Conservation (phyloP, 2,329 filamentous ascomycete species). For the Diaporthe ilicicola region DNA sequence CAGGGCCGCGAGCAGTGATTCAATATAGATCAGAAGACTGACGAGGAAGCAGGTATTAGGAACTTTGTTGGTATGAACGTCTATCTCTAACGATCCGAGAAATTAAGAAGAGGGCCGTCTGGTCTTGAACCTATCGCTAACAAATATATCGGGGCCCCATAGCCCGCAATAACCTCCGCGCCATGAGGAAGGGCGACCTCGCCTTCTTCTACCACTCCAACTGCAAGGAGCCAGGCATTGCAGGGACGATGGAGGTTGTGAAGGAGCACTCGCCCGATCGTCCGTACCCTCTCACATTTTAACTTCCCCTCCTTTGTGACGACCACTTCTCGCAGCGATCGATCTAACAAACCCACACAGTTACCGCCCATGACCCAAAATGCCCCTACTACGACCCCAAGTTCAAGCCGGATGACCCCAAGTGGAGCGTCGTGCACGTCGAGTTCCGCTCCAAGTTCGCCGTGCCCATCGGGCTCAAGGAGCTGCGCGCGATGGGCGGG, state of each 20-base stretch:
- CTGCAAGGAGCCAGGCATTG: conserved; percentile 88
- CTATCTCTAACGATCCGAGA: neutral
- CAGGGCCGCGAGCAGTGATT: conserved; percentile 58
- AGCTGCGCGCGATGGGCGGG: conserved; percentile 72
- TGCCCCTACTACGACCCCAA: conserved; percentile 87
- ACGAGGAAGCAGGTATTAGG: conserved; percentile 42
- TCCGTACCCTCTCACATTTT: conserved; percentile 50
- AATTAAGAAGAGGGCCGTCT: no score
- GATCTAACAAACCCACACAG: conserved; percentile 45
- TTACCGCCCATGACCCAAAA: conserved; percentile 74
- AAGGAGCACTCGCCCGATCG: conserved; percentile 82
- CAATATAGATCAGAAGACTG: conserved; percentile 36
- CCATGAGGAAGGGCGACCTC: conserved; percentile 90
- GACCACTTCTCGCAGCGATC: neutral
- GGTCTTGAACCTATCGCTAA: neutral
- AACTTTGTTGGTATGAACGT: conserved; percentile 40
- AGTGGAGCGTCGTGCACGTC: conserved; percentile 92
- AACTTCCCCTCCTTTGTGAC: neutral
- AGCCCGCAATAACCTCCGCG: conserved; percentile 88
- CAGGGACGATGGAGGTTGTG: conserved; percentile 89
- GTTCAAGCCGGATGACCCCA: conserved; percentile 73
- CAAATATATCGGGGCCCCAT: conserved; percentile 10
- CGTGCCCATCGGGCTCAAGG: conserved; percentile 73
- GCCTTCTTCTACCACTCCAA: conserved; percentile 99
- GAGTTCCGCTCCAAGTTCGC: conserved; percentile 85